Conservation (phyloP, 441 rosid genomes). For the Gossypium gossypioides region DNA sequence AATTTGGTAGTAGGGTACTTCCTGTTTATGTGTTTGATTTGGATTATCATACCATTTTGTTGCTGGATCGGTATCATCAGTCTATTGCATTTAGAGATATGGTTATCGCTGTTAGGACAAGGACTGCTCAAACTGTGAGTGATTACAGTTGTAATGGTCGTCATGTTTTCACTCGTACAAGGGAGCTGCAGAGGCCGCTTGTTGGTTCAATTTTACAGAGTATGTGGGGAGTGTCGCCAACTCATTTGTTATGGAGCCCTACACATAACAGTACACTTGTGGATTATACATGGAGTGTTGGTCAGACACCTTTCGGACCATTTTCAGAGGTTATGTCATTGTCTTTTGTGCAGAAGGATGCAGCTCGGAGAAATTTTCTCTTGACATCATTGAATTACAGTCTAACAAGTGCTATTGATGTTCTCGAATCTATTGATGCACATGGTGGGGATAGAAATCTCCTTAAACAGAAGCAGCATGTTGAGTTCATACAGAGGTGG, state of each 20-base stretch:
- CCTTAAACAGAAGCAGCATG: slow-evolving; percentile 41
- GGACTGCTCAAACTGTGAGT: slow-evolving; percentile 72
- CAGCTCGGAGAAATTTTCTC: slow-evolving; percentile 70
- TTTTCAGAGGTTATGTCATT: slow-evolving; percentile 66
- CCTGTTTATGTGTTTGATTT: slow-evolving; percentile 93
- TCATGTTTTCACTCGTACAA: slow-evolving; percentile 66
- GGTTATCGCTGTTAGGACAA: slow-evolving; percentile 88
- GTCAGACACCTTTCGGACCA: slow-evolving; percentile 94
- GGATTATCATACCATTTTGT: slow-evolving; percentile 46
- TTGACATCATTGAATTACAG: slow-evolving; percentile 68
- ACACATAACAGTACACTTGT: slow-evolving; percentile 65
- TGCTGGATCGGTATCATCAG: slow-evolving; percentile 84
- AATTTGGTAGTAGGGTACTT: slow-evolving; percentile 53
- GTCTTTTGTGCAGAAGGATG: slow-evolving; percentile 86
- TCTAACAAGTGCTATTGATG: slow-evolving; percentile 61
- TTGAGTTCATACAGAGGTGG: slow-evolving; percentile 75
- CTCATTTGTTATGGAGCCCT: slow-evolving; percentile 80
- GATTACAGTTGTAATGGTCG: slow-evolving; percentile 89
- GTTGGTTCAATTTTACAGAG: slow-evolving; percentile 89
- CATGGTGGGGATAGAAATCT: slow-evolving; percentile 81
- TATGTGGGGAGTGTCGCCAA: slow-evolving; percentile 96
- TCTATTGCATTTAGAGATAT: slow-evolving; percentile 78
- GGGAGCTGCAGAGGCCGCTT: slow-evolving; percentile 71
- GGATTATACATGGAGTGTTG: slow-evolving; percentile 93
- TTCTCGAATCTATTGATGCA: slow-evolving; percentile 53